Evolutionary conservation across 1,284 basidiomycete genomes (phyloP).

Genomic region (Melampsora larici-populina): DNA sequence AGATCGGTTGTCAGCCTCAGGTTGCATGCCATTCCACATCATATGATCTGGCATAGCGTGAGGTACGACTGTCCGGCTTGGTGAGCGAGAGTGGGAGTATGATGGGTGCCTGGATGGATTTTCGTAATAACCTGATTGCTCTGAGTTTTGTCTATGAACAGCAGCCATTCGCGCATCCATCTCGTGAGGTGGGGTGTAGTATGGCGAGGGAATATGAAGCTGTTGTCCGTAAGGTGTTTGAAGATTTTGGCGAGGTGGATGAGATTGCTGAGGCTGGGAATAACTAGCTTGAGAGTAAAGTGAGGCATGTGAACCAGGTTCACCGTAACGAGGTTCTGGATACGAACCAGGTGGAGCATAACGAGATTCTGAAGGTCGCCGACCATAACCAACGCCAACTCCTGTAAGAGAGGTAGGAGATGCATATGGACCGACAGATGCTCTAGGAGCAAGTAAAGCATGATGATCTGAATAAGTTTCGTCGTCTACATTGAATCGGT

Average conservation of each 20-base stretch:
- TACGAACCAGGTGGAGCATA: background rate
- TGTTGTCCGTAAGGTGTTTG: background rate
- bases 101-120: no score
- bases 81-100: no score
- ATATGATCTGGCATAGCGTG: no score
- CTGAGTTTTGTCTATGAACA: background rate
- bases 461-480: background rate
- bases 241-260: no score
- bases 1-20: background rate
- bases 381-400: constrained; percentile 10
- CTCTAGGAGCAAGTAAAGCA: background rate
- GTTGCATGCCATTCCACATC: no score
- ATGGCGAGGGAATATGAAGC: background rate
- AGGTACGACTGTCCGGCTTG: no score
- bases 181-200: constrained; percentile 1
- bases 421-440: background rate
- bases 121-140: background rate
- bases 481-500: background rate
- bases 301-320: background rate
- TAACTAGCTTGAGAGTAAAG: background rate
- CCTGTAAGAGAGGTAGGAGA: background rate
- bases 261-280: background rate
- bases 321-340: background rate
- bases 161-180: background rate
- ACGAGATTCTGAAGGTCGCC: background rate